A percentile compares a stretch with the other conserved stretches of the same genome.
Conservation (phyloP, 1,139 yeast genomes). For the Lodderomyces margitis region DNA sequence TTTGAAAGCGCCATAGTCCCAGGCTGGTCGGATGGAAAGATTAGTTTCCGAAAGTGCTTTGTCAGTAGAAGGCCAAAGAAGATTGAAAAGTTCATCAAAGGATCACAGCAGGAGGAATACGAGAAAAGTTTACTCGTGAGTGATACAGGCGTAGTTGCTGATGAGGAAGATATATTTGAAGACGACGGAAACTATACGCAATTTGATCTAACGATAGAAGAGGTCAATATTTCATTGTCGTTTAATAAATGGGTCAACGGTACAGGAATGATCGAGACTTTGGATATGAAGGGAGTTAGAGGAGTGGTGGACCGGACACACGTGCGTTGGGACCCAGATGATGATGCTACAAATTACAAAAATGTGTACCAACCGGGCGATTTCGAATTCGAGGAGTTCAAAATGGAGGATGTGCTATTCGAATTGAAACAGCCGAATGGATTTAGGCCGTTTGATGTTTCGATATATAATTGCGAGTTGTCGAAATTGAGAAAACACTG, state of each 20-base stretch:
- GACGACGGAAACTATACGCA: slow-evolving; percentile 97
- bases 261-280: slow-evolving; percentile 77
- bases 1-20: slow-evolving; percentile 96
- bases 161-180: slow-evolving; percentile 23
- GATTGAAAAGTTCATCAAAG: slow-evolving; percentile 55
- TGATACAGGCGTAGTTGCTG: neutral
- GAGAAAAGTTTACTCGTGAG: slow-evolving; percentile 37
- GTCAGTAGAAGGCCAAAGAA: slow-evolving; percentile 79
- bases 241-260: slow-evolving; percentile 89
- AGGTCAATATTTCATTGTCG: slow-evolving; percentile 76
- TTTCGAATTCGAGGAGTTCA: slow-evolving; percentile 82
- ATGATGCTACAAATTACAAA: slow-evolving; percentile 78
- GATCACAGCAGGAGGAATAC: slow-evolving; percentile 70
- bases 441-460: slow-evolving; percentile 81
- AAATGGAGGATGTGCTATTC: slow-evolving; percentile 80
- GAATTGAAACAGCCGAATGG: slow-evolving; percentile 78
- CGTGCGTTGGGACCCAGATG: slow-evolving; percentile 78
- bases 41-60: slow-evolving; percentile 79
- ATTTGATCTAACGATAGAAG: slow-evolving; percentile 86
- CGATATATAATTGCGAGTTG: slow-evolving; percentile 80
- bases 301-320: slow-evolving; percentile 92
- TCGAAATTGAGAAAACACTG: slow-evolving; percentile 84
- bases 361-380: slow-evolving; percentile 81
- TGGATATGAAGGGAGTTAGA: slow-evolving; percentile 79
- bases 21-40: slow-evolving; percentile 87